A percentile compares a stretch with the other conserved stretches of the same genome.
phyloP scores from a whole-genome alignment of 345 rosid genomes.

The Moricandia arvensis region DNA sequence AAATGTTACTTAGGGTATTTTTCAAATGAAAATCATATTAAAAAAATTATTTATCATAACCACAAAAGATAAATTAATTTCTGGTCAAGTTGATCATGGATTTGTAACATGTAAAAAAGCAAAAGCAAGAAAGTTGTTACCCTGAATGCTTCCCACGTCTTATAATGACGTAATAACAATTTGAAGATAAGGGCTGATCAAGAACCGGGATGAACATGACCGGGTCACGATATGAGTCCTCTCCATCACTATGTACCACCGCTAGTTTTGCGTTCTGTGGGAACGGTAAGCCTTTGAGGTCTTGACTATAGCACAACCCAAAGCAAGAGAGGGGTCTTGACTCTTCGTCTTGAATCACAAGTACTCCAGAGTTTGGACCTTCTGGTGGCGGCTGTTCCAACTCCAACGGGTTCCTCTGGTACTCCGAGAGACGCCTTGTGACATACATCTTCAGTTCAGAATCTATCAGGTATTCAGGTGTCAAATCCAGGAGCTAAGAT shows the following conservation, averaged over 20 bases:
- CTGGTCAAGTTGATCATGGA: too few species aligned
- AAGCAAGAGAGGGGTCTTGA: conserved; percentile 46
- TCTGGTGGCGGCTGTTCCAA: conserved; percentile 37
- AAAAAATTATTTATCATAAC: too few species aligned
- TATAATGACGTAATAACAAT: conserved; percentile 32
- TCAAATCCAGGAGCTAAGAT: not conserved
- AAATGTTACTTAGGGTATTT: too few species aligned
- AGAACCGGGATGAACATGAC: conserved; percentile 50
- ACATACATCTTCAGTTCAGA: conserved; percentile 26
- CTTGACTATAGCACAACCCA: conserved; percentile 34
- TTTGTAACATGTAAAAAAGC: too few species aligned
- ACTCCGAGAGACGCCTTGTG: conserved; percentile 42
- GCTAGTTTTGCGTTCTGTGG: conserved; percentile 23
- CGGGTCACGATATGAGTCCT: not conserved
- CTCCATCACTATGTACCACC: not conserved
- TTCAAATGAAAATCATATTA: too few species aligned
- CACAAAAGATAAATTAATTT: too few species aligned
- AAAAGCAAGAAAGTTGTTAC: too few species aligned
- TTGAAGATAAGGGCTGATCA: conserved; percentile 48
- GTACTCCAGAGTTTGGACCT: conserved; percentile 52
- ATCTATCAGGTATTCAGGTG: not conserved
- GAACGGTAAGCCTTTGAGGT: conserved; percentile 19
- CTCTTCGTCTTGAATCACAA: conserved; percentile 58
- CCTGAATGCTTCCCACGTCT: conserved; percentile 18
- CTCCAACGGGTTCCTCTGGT: conserved; percentile 35